phyloP scores from a whole-genome alignment of 768 basidiomycete genomes.

The Serpula lacrymans region DNA sequence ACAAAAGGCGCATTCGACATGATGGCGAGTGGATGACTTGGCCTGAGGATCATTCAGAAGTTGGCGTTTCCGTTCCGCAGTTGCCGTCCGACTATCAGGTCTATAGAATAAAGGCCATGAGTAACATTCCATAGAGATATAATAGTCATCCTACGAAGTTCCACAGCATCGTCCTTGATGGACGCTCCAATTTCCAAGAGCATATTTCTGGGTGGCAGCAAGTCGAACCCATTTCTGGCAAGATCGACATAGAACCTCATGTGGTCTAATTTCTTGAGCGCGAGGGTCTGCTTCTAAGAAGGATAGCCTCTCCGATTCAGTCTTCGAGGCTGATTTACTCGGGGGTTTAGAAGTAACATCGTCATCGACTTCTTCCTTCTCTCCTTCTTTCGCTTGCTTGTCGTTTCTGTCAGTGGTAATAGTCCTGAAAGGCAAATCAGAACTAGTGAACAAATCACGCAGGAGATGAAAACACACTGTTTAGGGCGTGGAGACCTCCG shows the following conservation, averaged over 20 bases:
- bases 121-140: too few relatives aligned
- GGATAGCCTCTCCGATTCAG: conserved; percentile 46
- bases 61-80: conserved; percentile 57
- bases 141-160: conserved; percentile 39
- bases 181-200: conserved; percentile 47
- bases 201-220: conserved; percentile 37
- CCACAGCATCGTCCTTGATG: conserved; percentile 50
- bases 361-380: conserved; percentile 16
- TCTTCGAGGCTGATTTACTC: conserved; percentile 18
- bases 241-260: conserved; percentile 53
- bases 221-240: conserved; percentile 66
- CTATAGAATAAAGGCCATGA: conserved; percentile 25
- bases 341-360: conserved; percentile 4
- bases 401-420: conserved; percentile 2
- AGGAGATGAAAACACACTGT: conserved; percentile 25
- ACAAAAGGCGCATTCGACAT: conserved; percentile 54
- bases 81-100: conserved; percentile 57
- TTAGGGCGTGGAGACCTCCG: conserved; percentile 29
- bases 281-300: conserved; percentile 52
- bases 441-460: conserved; percentile 21
- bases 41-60: conserved; percentile 66
- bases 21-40: conserved; percentile 40
- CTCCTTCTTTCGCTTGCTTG: conserved; percentile 8
- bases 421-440: conserved; percentile 4
- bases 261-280: conserved; percentile 45